phyloP scores from a whole-genome alignment of 768 basidiomycete species.

The Calocera viscosa region DNA sequence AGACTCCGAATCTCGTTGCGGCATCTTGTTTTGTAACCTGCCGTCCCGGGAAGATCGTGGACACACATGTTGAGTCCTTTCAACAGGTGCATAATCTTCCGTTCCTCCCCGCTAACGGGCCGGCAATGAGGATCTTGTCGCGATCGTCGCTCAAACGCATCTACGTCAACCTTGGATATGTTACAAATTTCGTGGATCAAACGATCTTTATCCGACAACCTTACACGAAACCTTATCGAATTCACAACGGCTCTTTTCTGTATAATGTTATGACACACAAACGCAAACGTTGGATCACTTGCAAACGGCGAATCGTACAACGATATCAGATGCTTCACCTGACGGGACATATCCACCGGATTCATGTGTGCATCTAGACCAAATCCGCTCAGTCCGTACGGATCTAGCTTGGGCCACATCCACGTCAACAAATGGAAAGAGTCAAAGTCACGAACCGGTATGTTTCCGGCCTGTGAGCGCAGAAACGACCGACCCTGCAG shows the following conservation, averaged over 20 bases:
- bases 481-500: conserved; percentile 16
- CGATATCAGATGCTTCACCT: conserved; percentile 28
- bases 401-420: conserved; percentile 35
- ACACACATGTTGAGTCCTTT: conserved; percentile 19
- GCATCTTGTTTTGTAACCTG: conserved; percentile 22
- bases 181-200: conserved; percentile 22
- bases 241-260: conserved; percentile 27
- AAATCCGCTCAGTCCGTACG: conserved; percentile 34
- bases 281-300: conserved; percentile 32
- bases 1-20: conserved; percentile 33
- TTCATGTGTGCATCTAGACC: conserved; percentile 23
- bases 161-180: conserved; percentile 22
- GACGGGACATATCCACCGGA: conserved; percentile 25
- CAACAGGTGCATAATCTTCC: conserved; percentile 21
- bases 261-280: conserved; percentile 33
- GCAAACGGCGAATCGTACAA: conserved; percentile 28
- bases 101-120: conserved; percentile 23
- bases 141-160: conserved; percentile 20
- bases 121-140: conserved; percentile 17
- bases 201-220: conserved; percentile 18
- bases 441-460: conserved; percentile 29
- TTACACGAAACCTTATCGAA: conserved; percentile 28
- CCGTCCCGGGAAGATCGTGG: conserved; percentile 22
- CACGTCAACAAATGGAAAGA: conserved; percentile 31
- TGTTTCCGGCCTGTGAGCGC: conserved; percentile 26